phyloP scores from a whole-genome alignment of 2,329 filamentous ascomycete genomes.

The Coniochaeta sp. region DNA sequence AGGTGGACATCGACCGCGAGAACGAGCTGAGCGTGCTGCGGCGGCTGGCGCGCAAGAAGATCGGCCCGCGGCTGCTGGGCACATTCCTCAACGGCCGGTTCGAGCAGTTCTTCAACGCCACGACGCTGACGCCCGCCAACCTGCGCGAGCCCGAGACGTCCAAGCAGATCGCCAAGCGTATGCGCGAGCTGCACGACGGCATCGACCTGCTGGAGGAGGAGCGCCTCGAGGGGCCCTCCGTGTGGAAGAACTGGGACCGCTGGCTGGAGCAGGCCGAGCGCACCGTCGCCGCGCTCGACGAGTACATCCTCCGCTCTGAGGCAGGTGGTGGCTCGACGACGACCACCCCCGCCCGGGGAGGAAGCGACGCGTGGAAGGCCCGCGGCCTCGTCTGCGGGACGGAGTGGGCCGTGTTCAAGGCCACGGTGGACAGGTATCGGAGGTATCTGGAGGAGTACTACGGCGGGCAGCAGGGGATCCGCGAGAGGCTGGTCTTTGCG shows the following conservation, averaged over 20 bases:
- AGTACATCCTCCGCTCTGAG: slow-evolving; percentile 42
- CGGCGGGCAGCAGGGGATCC: slow-evolving; percentile 58
- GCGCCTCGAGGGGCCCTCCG: slow-evolving; percentile 67
- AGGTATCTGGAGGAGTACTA: slow-evolving; percentile 66
- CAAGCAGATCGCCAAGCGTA: slow-evolving; percentile 90
- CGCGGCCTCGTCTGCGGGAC: slow-evolving; percentile 76
- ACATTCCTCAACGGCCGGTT: slow-evolving; percentile 94
- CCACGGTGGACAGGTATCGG: slow-evolving; percentile 70
- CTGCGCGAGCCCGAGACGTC: slow-evolving; percentile 77
- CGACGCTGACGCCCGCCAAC: slow-evolving; percentile 68
- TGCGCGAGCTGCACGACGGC: slow-evolving; percentile 92
- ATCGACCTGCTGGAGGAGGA: slow-evolving; percentile 79
- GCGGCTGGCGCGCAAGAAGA: slow-evolving; percentile 82
- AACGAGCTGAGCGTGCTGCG: slow-evolving; percentile 81
- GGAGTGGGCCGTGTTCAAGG: slow-evolving; percentile 72
- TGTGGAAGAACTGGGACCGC: slow-evolving; percentile 92
- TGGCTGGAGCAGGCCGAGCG: slow-evolving; percentile 66
- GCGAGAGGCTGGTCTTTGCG: slow-evolving; percentile 79
- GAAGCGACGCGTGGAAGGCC: slow-evolving; percentile 51
- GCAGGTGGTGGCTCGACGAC: no score
- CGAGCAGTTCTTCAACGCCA: slow-evolving; percentile 86
- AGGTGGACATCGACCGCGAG: slow-evolving; percentile 92
- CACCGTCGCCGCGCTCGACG: slow-evolving; percentile 48
- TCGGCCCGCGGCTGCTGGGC: slow-evolving; percentile 83
- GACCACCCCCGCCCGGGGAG: no score